phyloP scores from a whole-genome alignment of 2,329 filamentous ascomycete species.

The Tolypocladium capitatum region DNA sequence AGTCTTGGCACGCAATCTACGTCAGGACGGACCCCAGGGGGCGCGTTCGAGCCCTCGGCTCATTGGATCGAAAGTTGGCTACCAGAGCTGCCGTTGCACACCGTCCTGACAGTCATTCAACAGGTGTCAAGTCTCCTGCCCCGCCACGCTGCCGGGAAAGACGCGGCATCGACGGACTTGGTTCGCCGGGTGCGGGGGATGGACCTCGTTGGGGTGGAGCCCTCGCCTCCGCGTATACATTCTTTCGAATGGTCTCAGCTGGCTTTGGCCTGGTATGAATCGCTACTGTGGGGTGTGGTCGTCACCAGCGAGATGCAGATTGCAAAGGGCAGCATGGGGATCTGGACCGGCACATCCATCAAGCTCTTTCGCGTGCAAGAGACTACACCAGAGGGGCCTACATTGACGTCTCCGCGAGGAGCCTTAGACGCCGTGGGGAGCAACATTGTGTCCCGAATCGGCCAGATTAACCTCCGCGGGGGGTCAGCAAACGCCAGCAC shows the following conservation, averaged over 20 bases:
- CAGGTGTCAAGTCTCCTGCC: constrained; percentile 47
- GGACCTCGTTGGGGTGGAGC: constrained; percentile 59
- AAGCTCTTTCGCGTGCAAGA: constrained; percentile 85
- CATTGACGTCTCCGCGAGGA: constrained; percentile 69
- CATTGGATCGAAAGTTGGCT: constrained; percentile 91
- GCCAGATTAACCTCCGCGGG: constrained; percentile 60
- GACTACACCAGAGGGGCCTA: constrained; percentile 65
- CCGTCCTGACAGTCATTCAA: constrained; percentile 63
- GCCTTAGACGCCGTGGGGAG: constrained; percentile 89
- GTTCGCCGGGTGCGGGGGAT: constrained; percentile 45
- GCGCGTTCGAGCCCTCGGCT: constrained; percentile 63
- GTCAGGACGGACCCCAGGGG: constrained; percentile 39
- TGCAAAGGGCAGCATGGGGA: constrained; percentile 72
- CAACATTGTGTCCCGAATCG: constrained; percentile 77
- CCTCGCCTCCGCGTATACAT: constrained; percentile 63
- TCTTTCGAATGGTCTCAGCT: constrained; percentile 90
- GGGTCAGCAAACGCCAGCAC: constrained; percentile 13
- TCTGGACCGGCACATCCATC: constrained; percentile 87
- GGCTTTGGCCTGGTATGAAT: constrained; percentile 90
- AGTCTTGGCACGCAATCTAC: constrained; percentile 58
- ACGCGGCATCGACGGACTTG: constrained; percentile 29
- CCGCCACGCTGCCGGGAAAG: constrained; percentile 30
- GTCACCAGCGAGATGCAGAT: constrained; percentile 85
- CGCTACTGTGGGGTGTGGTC: constrained; percentile 82
- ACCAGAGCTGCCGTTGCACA: constrained; percentile 80